Evolutionary conservation across 768 basidiomycete genomes (phyloP), one percentile per base, ranked within the genome.

Genomic region (Cystobasidium ongulense): DNA sequence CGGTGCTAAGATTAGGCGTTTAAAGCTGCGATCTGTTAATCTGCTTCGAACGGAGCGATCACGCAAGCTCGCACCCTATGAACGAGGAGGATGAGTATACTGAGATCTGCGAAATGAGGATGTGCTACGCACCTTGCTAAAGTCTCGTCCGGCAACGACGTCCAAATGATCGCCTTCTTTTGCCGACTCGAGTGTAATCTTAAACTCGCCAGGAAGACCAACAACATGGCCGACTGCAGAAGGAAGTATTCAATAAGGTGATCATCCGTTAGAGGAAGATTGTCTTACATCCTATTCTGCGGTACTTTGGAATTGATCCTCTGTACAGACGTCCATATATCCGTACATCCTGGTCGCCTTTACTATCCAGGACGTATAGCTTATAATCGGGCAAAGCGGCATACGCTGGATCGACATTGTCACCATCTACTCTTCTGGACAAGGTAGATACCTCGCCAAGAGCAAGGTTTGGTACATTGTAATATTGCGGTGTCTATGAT

Each of bases 311-410:
- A 13, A 59, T 59, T 35, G 68, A 71, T n/a, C 68, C 68, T 36
- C 38, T 29, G 25, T 71, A 71, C 23, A 38, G 53, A 31, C 53
- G 50, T 7, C 68, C 68, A 43, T 71, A 71, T 23, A 29, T 52
- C 18, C 68, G 52, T 7, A 71, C 68, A 71, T 71, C 68, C 54
- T 71, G 68, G 38, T 71, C 68, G 4, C 68, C 68, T 59, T 43
- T 54, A 15, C 68, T 10, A 29, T 71, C 68, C 50, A 71, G 50
- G 10, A 27, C 31, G 68, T 31, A 71, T 4, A 71, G 68, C 68
- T 71, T 59, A 35, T 59, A 59, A 36, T 71, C 68, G 33, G 65
- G 65, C 8, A 31, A 17, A 31, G 38, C 50, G 65, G 29, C 35
- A 33, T n/a, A 50, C 17, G 7, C 43, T 29, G 39, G 39, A 25